These are phyloP conservation scores for Stipa capillata DNA, from an alignment of 176 grass and related monocot species.

Conservation along the genomic window DNA sequence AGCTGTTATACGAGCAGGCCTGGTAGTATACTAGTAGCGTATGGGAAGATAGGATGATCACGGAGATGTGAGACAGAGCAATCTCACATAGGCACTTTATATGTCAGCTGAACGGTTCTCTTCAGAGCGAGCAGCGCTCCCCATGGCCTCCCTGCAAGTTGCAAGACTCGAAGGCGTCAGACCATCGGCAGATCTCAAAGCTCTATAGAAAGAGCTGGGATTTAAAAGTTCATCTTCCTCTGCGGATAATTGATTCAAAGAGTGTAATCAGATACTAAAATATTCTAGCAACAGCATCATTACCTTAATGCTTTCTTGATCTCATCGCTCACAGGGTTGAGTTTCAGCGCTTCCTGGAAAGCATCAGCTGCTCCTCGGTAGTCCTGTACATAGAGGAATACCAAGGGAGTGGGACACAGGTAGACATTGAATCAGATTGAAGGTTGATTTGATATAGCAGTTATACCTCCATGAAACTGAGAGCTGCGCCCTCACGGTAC, in stretches of 20 bases:
- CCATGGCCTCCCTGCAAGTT: background rate
- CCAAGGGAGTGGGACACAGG: no score
- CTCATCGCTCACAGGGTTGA: background rate
- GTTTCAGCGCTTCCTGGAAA: constrained; percentile 1
- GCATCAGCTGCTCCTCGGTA: background rate
- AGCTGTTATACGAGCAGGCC: background rate
- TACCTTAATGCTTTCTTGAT: constrained; percentile 3
- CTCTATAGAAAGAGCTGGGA: background rate
- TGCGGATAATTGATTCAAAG: background rate
- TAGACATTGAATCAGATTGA: no score
- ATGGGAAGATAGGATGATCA: background rate
- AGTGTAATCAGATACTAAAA: background rate
- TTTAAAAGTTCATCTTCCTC: background rate
- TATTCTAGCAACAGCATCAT: background rate
- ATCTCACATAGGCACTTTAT: background rate
- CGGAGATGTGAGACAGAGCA: background rate
- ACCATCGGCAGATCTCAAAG: background rate
- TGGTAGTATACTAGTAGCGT: background rate
- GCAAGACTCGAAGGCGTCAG: background rate
- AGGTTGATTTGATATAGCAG: no score
- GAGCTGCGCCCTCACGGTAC: no score
- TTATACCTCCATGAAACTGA: no score
- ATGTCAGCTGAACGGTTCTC: background rate
- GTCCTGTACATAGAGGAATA: background rate
- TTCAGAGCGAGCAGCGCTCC: background rate